Conservation (phyloP, 352 stramenopile genomes). For the Globisporangium barbulae region DNA sequence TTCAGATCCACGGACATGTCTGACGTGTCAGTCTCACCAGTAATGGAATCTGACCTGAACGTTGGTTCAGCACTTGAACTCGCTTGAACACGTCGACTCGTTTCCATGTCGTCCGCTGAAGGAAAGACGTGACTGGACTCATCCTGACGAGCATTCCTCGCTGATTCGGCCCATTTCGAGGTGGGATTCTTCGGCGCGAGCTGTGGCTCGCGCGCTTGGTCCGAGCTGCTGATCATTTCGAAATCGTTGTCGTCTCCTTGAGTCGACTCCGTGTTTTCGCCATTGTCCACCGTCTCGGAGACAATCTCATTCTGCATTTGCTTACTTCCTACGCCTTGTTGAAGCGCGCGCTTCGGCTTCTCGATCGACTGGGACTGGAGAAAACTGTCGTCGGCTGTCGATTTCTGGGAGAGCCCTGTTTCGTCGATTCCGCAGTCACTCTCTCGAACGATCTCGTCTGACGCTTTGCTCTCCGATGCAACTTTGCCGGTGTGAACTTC, state of each 20-base stretch:
- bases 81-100: neutral
- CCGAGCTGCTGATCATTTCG: neutral
- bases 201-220: neutral
- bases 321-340: neutral
- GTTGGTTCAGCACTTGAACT: neutral
- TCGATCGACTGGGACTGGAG: neutral
- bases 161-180: neutral
- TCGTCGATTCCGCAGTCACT: slow-evolving; percentile 30
- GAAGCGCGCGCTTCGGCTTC: neutral
- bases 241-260: slow-evolving; percentile 4
- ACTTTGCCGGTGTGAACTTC: slow-evolving; percentile 10
- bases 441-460: slow-evolving; percentile 58
- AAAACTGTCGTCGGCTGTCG: neutral
- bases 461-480: neutral
- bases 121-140: neutral
- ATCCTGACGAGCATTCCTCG: neutral
- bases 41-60: neutral
- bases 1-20: slow-evolving; percentile 9
- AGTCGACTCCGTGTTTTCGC: slow-evolving; percentile 5
- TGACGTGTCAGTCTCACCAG: slow-evolving; percentile 6
- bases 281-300: neutral
- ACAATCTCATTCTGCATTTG: neutral
- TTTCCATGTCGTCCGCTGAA: neutral
- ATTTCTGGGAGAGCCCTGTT: slow-evolving; percentile 22
- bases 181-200: neutral